Evolutionary conservation across 805 yeast genomes (phyloP).

Genomic region (Candida xiaguanensis): DNA sequence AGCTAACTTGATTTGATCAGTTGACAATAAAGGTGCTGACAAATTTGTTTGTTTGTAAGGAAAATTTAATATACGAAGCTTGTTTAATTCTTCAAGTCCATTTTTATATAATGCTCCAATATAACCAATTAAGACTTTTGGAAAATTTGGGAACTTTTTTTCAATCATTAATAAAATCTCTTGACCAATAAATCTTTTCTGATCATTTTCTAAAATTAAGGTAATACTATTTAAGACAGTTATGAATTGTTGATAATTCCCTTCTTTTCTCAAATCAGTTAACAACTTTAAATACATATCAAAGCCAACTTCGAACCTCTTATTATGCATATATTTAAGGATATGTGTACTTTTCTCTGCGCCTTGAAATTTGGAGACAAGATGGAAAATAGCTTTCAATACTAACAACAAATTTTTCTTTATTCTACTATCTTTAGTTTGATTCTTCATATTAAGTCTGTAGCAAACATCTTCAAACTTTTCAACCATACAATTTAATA

Average conservation of each 20-base stretch:
- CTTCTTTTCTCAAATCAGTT: conserved; percentile 24
- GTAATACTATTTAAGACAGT: conserved; percentile 29
- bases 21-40: conserved; percentile 6
- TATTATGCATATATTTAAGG: conserved; percentile 27
- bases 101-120: conserved; percentile 23
- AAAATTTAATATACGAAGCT: conserved; percentile 23
- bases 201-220: conserved; percentile 15
- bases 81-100: conserved; percentile 21
- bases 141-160: conserved; percentile 25
- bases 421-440: conserved; percentile 14
- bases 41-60: conserved; percentile 16
- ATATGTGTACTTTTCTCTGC: conserved; percentile 28
- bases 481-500: conserved; percentile 31
- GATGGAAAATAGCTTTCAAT: conserved; percentile 24
- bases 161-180: conserved; percentile 32
- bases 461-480: conserved; percentile 31
- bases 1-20: conserved; percentile 23
- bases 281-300: conserved; percentile 25
- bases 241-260: conserved; percentile 32
- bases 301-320: conserved; percentile 22
- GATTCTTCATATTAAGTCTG: conserved; percentile 2
- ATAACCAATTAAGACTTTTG: conserved; percentile 36
- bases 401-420: conserved; percentile 23
- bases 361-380: conserved; percentile 37
- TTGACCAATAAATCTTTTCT: conserved; percentile 20